A percentile compares a stretch with the other conserved stretches of the same genome.
Conservation (phyloP, 352 stramenopile genomes). For the Plasmopara viticola region DNA sequence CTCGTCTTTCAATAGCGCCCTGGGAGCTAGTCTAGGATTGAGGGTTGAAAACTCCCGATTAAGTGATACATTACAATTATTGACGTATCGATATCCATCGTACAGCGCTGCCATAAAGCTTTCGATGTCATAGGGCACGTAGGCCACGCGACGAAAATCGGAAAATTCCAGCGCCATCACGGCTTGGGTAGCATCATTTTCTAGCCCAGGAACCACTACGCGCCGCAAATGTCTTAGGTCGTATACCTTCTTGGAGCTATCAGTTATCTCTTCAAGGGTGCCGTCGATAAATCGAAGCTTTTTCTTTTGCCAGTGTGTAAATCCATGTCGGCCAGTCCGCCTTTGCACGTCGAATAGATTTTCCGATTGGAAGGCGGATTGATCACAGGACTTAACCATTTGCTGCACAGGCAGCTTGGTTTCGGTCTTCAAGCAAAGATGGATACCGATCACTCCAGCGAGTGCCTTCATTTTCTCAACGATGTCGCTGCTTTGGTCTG, state of each 20-base stretch:
- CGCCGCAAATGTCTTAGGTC: conserved; percentile 47
- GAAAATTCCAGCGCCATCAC: conserved; percentile 63
- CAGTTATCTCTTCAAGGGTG: conserved; percentile 40
- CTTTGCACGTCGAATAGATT: conserved; percentile 52
- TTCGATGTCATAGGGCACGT: conserved; percentile 47
- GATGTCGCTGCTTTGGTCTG: conserved; percentile 49
- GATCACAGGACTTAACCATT: conserved; percentile 26
- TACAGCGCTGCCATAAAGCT: conserved; percentile 61
- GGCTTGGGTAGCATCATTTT: conserved; percentile 25
- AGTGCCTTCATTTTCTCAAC: conserved; percentile 56
- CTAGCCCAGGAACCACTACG: conserved; percentile 34
- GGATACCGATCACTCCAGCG: conserved; percentile 60
- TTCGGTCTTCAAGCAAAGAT: conserved; percentile 25
- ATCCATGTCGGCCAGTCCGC: conserved; percentile 50
- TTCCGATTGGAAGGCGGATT: conserved; percentile 35
- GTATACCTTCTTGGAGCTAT: conserved; percentile 47
- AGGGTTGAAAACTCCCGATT: conserved; percentile 59
- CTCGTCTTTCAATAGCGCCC: conserved; percentile 41
- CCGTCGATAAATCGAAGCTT: conserved; percentile 56
- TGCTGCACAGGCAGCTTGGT: conserved; percentile 55
- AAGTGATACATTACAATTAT: conserved; percentile 61
- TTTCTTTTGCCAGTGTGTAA: conserved; percentile 51
- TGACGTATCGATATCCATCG: conserved; percentile 55
- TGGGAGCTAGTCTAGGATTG: conserved; percentile 53
- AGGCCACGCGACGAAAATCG: conserved; percentile 53